Evolutionary conservation across 441 rosid genomes (phyloP).

Genomic region (Pelargonium citronellum): DNA sequence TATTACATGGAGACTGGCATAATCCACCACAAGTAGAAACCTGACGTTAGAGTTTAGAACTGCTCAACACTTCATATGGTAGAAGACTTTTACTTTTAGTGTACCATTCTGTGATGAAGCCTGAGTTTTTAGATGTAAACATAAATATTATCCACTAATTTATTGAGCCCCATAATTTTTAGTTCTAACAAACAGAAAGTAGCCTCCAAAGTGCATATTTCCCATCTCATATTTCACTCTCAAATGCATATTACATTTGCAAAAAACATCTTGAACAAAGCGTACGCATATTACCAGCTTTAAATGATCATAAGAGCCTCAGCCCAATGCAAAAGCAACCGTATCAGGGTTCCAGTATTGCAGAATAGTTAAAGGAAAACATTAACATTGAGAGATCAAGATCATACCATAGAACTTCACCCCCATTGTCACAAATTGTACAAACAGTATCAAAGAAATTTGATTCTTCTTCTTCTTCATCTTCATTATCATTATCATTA

Average conservation of each 20-base stretch:
- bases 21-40: background rate
- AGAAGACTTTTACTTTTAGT: background rate
- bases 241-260: background rate
- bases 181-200: background rate
- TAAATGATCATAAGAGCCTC: background rate
- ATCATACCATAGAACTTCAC: slow-evolving; percentile 46
- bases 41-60: background rate
- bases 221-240: background rate
- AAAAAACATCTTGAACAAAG: slow-evolving; percentile 3
- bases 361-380: background rate
- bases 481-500: slow-evolving; percentile 6
- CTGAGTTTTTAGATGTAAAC: background rate
- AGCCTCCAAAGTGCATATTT: background rate
- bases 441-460: slow-evolving; percentile 47
- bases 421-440: slow-evolving; percentile 66
- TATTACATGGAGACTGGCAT: background rate
- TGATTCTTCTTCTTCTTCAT: slow-evolving; percentile 18
- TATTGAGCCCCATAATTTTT: background rate
- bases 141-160: background rate
- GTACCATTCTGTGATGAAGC: background rate
- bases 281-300: background rate
- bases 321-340: slow-evolving; percentile 1
- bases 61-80: background rate
- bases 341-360: background rate
- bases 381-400: background rate